Evolutionary conservation across 2,329 filamentous ascomycete genomes (phyloP), one percentile per base, ranked within the genome.

Genomic region (Fusarium humuli): DNA sequence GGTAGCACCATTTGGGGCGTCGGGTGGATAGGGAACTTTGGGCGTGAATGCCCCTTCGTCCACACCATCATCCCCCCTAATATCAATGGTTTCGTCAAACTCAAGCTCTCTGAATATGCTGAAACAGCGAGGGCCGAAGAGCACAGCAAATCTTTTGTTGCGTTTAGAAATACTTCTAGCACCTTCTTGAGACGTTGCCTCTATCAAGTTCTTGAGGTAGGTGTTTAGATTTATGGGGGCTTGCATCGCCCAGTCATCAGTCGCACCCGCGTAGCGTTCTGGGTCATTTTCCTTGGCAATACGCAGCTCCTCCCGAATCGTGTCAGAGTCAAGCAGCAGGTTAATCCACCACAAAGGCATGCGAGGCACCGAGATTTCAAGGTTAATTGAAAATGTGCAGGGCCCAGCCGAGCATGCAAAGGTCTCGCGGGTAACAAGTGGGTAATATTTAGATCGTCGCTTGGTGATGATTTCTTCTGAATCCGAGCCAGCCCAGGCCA

Each of bases 91-190:
- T 70, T 86, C 84, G 4, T 76, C 69, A 47, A 88, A 88, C 13
- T 84, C 85, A 7, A 89, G 77, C 14, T 81, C 80, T 16, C 77
- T 78, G 69, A 88, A 86, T 14, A 89, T 80, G 23, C 77, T 73
- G 47, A 84, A 83, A 53, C 85, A 85, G 6, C 84, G 82, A 7
- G 80, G 79, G 1, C 86, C 85, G 60, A 89, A 88, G 9, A 87
- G 79, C 3, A 88, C 83, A 27, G 79, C 78, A 57, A 88, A 89
- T 16, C 84, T 82, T 73, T 88, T 88, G 70, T 89, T 89, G 3
- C 86, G 79, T 56, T 85, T 85, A 4, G 86, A 86, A 37, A 89
- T 87, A 52, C 79, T 84, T 46, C 84, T 78, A 0, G 75, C 75
- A 11, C 79, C 78, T 37, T 79, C 78, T 2, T 77, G 76, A 4